Evolutionary conservation across 148 eudicot species (phyloP).

Genomic region (Amaranthus cruentus): DNA sequence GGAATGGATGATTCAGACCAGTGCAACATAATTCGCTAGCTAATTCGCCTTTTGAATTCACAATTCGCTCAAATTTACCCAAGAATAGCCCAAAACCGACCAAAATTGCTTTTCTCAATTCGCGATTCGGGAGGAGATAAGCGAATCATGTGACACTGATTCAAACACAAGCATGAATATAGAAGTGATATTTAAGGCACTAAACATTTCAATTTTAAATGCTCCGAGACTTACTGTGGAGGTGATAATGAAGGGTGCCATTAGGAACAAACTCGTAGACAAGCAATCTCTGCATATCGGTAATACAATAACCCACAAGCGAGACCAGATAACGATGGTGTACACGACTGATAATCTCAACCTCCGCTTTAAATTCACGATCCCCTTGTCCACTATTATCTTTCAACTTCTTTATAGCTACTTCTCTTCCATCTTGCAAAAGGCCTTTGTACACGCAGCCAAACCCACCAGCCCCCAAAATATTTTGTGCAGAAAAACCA

Average conservation of each 20-base stretch:
- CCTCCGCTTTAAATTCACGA: constrained; percentile 94
- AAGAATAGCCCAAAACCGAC: neutral
- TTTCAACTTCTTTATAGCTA: constrained; percentile 93
- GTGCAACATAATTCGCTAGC: neutral
- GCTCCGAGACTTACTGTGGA: constrained; percentile 57
- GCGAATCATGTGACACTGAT: neutral
- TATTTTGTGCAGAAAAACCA: constrained; percentile 62
- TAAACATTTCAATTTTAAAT: neutral
- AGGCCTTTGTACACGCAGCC: constrained; percentile 87
- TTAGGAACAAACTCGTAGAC: constrained; percentile 91
- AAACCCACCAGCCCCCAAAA: constrained; percentile 92
- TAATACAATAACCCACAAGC: constrained; percentile 92
- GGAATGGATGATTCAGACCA: neutral
- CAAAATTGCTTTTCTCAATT: neutral
- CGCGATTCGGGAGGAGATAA: neutral
- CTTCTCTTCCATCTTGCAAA: constrained; percentile 73
- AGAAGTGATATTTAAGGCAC: neutral
- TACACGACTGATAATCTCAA: constrained; percentile 89
- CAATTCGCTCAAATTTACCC: neutral
- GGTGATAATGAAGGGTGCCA: constrained; percentile 76
- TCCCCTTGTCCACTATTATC: constrained; percentile 92
- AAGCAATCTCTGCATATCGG: constrained; percentile 70
- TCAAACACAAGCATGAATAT: neutral
- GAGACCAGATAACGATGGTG: constrained; percentile 94
- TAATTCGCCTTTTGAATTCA: neutral